phyloP scores from a whole-genome alignment of 202 grass and related monocot genomes.

The Zizania palustris region DNA sequence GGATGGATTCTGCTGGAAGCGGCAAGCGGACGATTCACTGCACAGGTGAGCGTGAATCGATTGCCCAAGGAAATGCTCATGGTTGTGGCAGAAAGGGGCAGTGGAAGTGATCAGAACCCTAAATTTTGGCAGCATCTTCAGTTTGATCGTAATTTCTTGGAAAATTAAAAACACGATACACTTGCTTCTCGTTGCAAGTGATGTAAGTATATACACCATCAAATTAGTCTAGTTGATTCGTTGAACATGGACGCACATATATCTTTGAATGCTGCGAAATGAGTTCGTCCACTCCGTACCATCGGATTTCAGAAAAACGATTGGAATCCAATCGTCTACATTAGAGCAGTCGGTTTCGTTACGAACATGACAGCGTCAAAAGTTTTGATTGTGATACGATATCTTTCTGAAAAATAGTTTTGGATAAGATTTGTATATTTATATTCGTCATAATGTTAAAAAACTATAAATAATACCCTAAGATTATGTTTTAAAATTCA shows the following conservation, averaged over 20 bases:
- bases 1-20: constrained; percentile 13
- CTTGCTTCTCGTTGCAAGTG: background rate
- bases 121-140: constrained; percentile 34
- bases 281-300: constrained; percentile 38
- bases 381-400: too few relatives aligned
- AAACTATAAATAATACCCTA: too few relatives aligned
- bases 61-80: background rate
- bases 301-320: too few relatives aligned
- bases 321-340: too few relatives aligned
- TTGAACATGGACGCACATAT: background rate
- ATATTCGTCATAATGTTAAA: too few relatives aligned
- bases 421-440: too few relatives aligned
- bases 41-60: background rate
- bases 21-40: background rate
- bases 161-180: background rate
- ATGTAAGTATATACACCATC: background rate
- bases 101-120: background rate
- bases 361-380: too few relatives aligned
- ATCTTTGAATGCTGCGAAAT: background rate
- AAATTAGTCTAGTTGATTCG: background rate
- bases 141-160: background rate
- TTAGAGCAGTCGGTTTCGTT: too few relatives aligned
- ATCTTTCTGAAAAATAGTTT: too few relatives aligned
- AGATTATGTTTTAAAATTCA: too few relatives aligned
- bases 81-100: constrained; percentile 40